Base-by-base conservation (phyloP, 129 eudicot genomes). In the Glebionis coronaria region DNA sequence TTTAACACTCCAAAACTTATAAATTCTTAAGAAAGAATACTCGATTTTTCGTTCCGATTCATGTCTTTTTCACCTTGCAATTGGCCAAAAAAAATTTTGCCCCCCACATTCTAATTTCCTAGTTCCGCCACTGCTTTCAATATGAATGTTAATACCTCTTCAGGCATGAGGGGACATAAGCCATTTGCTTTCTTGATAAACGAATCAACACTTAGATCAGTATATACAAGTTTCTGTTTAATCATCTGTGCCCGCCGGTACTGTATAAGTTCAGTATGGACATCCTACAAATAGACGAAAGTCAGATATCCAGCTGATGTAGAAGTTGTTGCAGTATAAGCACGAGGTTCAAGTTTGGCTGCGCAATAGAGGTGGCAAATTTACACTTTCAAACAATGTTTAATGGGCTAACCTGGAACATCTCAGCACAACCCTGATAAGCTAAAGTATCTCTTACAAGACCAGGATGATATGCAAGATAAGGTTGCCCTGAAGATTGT, bases 401-500 rank as follows among this genome's bases (percentile, higher is more conserved):
- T 1, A 53, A 58, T 59, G 1, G 19, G 14, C 55, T 58, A 69
- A 90, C 95, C 97, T 91, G 97, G 75, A 91, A 91, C 70, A 90
- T 77, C 79, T 91, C 95, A 56, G 88, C 90, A 81, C 93, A 90
- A 19, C 97, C 97, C 72, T 90, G 93, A 75, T 85, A 91, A 52
- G 95, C 93, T 78, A 91, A 72, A 35, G 92, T 63, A 74, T 91
- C 97, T 68, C 90, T 87, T 70, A 75, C 74, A 72, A 91, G 88
- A 65, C 93, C 97, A 59, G 97, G 93, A 62, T 87, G 88, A 65
- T 82, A 91, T 56, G 93, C 93, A 76, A 91, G 84, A 63, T 87
- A 91, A 55, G 97, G 95, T 67, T 87, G 90, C 54, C 93, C 93
- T 60, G 83, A 77, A 76, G 82, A 90, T 73, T 81, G 85, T 79